Evolutionary conservation across 345 rosid species (phyloP).

Genomic region (Xanthoceras sorbifolium): DNA sequence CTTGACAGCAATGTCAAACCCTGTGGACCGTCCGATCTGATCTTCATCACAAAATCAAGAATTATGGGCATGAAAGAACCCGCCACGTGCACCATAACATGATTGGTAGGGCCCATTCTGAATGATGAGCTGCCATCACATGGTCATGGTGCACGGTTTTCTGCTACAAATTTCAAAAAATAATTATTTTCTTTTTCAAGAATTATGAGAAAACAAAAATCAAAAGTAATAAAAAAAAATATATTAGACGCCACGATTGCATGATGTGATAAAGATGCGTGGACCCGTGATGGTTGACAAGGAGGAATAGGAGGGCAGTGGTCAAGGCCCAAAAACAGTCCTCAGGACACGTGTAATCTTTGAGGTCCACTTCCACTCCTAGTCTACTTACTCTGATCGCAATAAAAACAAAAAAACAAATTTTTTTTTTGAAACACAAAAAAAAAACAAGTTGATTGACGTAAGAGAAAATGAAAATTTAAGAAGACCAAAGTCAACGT

Average conservation of each 20-base stretch:
- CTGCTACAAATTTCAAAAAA: constrained; percentile 9
- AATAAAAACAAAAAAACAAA: too few relatives aligned
- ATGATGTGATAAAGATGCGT: neutral
- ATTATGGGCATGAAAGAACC: neutral
- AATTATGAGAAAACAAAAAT: neutral
- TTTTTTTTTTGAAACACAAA: too few relatives aligned
- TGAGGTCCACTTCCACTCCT: neutral
- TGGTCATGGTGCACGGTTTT: constrained; percentile 8
- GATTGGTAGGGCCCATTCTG: constrained; percentile 15
- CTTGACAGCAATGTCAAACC: neutral
- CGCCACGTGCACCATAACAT: neutral
- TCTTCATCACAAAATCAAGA: neutral
- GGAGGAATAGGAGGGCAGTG: neutral
- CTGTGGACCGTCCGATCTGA: neutral
- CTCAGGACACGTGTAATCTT: neutral
- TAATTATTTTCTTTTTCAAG: neutral
- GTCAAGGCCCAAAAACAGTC: neutral
- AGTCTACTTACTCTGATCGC: neutral
- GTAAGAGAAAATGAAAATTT: neutral
- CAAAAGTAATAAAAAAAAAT: neutral
- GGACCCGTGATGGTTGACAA: constrained; percentile 12
- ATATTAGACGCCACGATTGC: neutral
- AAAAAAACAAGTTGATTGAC: neutral
- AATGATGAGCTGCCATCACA: constrained; percentile 24
- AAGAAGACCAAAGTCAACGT: neutral